A percentile compares a stretch with the other conserved stretches of the same genome.
Conservation (phyloP, 257 asterid species). For the Nicotiana attenuata region DNA sequence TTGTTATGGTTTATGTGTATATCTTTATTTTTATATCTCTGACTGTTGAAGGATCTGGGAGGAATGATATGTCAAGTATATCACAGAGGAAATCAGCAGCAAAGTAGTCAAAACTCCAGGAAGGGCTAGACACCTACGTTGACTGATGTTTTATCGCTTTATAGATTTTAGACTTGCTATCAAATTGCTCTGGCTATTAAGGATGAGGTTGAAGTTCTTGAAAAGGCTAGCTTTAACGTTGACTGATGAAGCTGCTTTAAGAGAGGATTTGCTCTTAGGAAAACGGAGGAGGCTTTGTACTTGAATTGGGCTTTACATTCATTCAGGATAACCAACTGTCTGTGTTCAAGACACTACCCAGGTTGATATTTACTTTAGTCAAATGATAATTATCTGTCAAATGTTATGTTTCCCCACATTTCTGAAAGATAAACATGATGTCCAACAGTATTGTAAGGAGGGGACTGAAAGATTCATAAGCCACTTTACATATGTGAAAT, state of each 20-base stretch:
- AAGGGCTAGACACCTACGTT: conserved; percentile 72
- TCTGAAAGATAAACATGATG: not conserved
- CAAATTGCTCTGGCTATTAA: conserved; percentile 92
- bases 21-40: not conserved
- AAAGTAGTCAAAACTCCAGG: conserved; percentile 95
- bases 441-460: not conserved
- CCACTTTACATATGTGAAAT: not conserved
- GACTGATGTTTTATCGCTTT: not conserved
- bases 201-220: conserved; percentile 96
- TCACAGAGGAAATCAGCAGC: conserved; percentile 70
- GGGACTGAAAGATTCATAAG: not conserved
- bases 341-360: conserved; percentile 88
- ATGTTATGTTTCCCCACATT: not conserved
- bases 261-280: conserved; percentile 90
- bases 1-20: not conserved
- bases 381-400: too few relatives aligned
- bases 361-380: conserved; percentile 33
- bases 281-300: conserved; percentile 83
- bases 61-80: conserved; percentile 70
- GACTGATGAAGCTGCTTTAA: conserved; percentile 89
- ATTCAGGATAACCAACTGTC: conserved; percentile 78
- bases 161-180: conserved; percentile 81
- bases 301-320: conserved; percentile 98
- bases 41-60: conserved; percentile 56
- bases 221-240: conserved; percentile 81